Evolutionary conservation across 2,329 filamentous ascomycete species (phyloP).

Genomic region (Trichoderma afroharzianum): DNA sequence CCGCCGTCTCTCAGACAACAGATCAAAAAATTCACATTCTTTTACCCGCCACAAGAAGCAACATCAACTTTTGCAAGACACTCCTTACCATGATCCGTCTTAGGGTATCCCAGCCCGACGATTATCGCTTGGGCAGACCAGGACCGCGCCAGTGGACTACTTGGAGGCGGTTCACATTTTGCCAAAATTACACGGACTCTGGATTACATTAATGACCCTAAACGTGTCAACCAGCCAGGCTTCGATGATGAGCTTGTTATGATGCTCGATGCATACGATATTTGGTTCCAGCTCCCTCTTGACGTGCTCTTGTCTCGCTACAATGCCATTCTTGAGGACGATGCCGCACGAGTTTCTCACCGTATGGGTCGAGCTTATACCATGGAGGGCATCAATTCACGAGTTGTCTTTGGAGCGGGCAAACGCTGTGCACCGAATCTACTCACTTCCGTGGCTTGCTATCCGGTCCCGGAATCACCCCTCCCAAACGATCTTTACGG

Average conservation of each 20-base stretch:
- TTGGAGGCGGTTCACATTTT: slow-evolving; percentile 29
- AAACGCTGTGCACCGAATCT: slow-evolving; percentile 29
- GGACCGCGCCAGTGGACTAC: slow-evolving; percentile 17
- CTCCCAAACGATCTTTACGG: slow-evolving; percentile 25
- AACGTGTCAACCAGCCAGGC: slow-evolving; percentile 20
- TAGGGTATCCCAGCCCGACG: slow-evolving; percentile 29
- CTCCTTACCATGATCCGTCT: slow-evolving; percentile 27
- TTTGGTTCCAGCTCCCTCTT: slow-evolving; percentile 33
- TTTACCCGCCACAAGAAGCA: slow-evolving; percentile 26
- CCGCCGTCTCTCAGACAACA: not conserved
- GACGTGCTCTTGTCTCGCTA: slow-evolving; percentile 28
- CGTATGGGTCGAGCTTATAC: slow-evolving; percentile 26
- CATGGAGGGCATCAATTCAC: slow-evolving; percentile 23
- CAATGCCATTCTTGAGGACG: slow-evolving; percentile 23
- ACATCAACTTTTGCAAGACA: slow-evolving; percentile 31
- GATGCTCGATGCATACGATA: slow-evolving; percentile 32
- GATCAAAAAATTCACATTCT: slow-evolving; percentile 25
- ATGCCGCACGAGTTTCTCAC: slow-evolving; percentile 23
- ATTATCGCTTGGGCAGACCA: slow-evolving; percentile 28
- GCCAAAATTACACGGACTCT: slow-evolving; percentile 29
- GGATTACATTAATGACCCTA: slow-evolving; percentile 26
- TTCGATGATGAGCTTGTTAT: slow-evolving; percentile 30
- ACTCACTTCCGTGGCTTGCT: slow-evolving; percentile 25
- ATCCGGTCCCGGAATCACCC: slow-evolving; percentile 28
- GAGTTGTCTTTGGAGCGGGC: slow-evolving; percentile 27